Base-by-base conservation (phyloP, 2,329 filamentous ascomycete species). In the Colletotrichum sp. region DNA sequence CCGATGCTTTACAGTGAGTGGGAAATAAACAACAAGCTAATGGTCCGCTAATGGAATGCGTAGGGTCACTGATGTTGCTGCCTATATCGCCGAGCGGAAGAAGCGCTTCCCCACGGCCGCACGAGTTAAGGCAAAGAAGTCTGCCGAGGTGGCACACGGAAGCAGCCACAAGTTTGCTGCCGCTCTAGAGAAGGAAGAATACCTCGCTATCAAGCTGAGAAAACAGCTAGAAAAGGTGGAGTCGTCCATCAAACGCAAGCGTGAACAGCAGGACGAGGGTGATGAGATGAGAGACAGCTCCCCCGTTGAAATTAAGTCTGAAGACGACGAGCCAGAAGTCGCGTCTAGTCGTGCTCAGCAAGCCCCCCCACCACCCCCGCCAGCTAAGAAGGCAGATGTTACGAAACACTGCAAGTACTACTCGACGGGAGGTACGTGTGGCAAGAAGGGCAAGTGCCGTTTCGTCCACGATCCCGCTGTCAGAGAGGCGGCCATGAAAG, bases 71-170 rank as follows among this genome's bases (percentile, higher is more conserved):
- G 96, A 98, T 81, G 89, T 98, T 71, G 90, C 92, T 28, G 91
- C 92, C 8, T 98, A 95, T 92, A 91, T 97, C 77, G 92, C 92
- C 65, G 95, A 98, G 83, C 92, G 96, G 74, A 94, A 90, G 81
- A 93, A 92, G 78, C 93, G 93, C 67, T 98, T 91, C 82, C 96
- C 96, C 3, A 98, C 96, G 4, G 91, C 92, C 82, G 91, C 91
- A 74, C 92, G 94, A 71, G 87, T 92, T 76, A 89, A 91, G 76
- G 91, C 91, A 77, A 94, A 90, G 83, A 90, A 91, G 77, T 88
- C 89, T 79, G 86, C 85, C 73, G 84, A 85, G 79, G 81, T 85
- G 79, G 64, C 75, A 36, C 43, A 69, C 10, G 76, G 72, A 48
- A 61, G 68, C 62, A 72, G 75, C 62, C 69, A 77, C 58, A 78